Evolutionary conservation across 2,329 filamentous ascomycete species (phyloP).

Genomic region (Emericellopsis cladophorae): DNA sequence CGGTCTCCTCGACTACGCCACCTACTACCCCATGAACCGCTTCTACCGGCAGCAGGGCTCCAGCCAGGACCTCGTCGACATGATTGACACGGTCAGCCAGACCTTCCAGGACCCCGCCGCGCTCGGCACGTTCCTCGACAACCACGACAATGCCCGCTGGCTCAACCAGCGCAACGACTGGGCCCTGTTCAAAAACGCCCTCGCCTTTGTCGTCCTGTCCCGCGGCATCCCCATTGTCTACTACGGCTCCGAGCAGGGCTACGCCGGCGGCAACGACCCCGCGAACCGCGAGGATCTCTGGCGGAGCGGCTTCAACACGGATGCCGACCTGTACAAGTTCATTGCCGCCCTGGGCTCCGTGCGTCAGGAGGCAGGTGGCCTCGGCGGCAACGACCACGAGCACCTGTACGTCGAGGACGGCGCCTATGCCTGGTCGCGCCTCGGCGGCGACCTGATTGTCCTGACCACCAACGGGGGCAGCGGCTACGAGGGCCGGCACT

Average conservation of each 20-base stretch:
- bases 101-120: constrained; percentile 28
- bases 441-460: constrained; percentile 27
- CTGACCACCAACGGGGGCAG: constrained; percentile 29
- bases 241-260: constrained; percentile 53
- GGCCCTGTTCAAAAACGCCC: constrained; percentile 44
- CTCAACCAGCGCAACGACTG: constrained; percentile 36
- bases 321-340: constrained; percentile 32
- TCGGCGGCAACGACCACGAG: constrained; percentile 27
- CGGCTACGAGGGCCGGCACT: constrained; percentile 22
- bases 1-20: constrained; percentile 49
- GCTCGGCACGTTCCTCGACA: constrained; percentile 42
- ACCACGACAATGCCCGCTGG: constrained; percentile 46
- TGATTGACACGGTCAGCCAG: constrained; percentile 14
- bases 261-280: constrained; percentile 30
- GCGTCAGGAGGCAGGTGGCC: constrained; percentile 29
- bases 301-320: constrained; percentile 34
- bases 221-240: constrained; percentile 54
- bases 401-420: constrained; percentile 26
- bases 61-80: constrained; percentile 24
- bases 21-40: constrained; percentile 27
- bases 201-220: constrained; percentile 47
- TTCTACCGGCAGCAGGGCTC: constrained; percentile 25
- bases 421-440: constrained; percentile 32
- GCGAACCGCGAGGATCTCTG: constrained; percentile 47
- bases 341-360: constrained; percentile 26